Conservation (phyloP, 495 filamentous ascomycete genomes). For the Aspergillus conjunctus region DNA sequence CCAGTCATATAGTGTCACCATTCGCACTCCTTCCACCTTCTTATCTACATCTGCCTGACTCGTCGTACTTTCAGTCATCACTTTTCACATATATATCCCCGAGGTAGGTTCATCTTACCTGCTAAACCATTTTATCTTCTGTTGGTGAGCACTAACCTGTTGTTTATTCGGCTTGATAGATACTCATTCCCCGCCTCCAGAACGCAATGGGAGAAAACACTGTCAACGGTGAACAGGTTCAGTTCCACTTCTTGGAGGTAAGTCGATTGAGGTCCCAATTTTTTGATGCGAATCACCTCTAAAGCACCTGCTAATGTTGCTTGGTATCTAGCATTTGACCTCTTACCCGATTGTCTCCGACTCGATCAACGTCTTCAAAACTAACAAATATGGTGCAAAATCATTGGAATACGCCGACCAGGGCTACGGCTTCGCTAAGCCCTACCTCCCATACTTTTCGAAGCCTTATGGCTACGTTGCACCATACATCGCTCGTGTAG, state of each 20-base stretch:
- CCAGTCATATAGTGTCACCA: constrained; percentile 14
- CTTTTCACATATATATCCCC: neutral
- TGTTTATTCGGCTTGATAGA: constrained; percentile 8
- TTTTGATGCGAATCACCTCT: constrained; percentile 10
- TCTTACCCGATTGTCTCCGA: constrained; percentile 86
- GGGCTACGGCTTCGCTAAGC: constrained; percentile 69
- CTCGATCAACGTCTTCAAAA: constrained; percentile 73
- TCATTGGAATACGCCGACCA: constrained; percentile 70
- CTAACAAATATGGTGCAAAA: constrained; percentile 77
- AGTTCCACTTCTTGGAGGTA: constrained; percentile 70
- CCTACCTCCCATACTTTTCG: constrained; percentile 74
- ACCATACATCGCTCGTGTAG: constrained; percentile 82
- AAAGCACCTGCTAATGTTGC: constrained; percentile 4
- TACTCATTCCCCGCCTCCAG: constrained; percentile 50
- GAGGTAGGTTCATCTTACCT: neutral
- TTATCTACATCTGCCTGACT: neutral
- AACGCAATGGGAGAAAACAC: constrained; percentile 46
- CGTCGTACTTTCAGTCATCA: neutral
- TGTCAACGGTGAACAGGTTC: constrained; percentile 68
- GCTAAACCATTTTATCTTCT: neutral
- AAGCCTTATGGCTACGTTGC: constrained; percentile 75
- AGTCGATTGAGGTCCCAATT: constrained; percentile 27
- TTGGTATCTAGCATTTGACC: constrained; percentile 66
- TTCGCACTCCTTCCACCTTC: neutral
- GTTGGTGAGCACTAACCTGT: neutral